These are phyloP conservation scores for Alternaria atra DNA, from an alignment of 2,329 filamentous ascomycete species.

Conservation along the genomic window DNA sequence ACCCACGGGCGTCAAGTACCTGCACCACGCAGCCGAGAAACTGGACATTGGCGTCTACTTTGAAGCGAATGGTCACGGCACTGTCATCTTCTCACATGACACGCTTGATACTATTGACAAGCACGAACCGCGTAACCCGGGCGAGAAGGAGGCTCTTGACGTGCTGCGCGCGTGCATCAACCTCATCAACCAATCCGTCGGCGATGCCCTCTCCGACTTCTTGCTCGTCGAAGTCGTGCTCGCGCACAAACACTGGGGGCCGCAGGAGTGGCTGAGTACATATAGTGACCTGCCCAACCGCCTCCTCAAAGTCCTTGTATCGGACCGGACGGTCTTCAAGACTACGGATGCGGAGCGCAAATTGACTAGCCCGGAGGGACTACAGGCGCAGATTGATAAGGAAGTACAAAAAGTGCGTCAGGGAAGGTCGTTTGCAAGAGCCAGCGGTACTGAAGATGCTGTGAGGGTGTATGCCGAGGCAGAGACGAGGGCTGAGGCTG, in stretches of 20 bases:
- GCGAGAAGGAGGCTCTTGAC: slow-evolving; percentile 88
- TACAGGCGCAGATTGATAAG: slow-evolving; percentile 86
- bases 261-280: slow-evolving; percentile 89
- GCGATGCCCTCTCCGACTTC: slow-evolving; percentile 94
- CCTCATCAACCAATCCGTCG: slow-evolving; percentile 97
- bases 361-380: slow-evolving; percentile 78
- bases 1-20: slow-evolving; percentile 93
- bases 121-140: slow-evolving; percentile 86
- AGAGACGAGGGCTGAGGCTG: slow-evolving; percentile 85
- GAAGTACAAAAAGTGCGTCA: slow-evolving; percentile 90
- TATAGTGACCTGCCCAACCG: slow-evolving; percentile 96
- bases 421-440: slow-evolving; percentile 88
- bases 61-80: slow-evolving; percentile 97
- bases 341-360: slow-evolving; percentile 92
- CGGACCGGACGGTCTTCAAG: slow-evolving; percentile 86
- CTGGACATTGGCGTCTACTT: slow-evolving; percentile 98
- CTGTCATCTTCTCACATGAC: slow-evolving; percentile 89
- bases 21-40: slow-evolving; percentile 94
- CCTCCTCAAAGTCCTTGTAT: slow-evolving; percentile 90
- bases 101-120: slow-evolving; percentile 81
- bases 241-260: slow-evolving; percentile 90
- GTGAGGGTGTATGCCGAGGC: slow-evolving; percentile 97
- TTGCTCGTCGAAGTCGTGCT: slow-evolving; percentile 95
- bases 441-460: slow-evolving; percentile 94
- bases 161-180: slow-evolving; percentile 84